phyloP scores from a whole-genome alignment of 805 yeast species.

The Candida saitoana region DNA sequence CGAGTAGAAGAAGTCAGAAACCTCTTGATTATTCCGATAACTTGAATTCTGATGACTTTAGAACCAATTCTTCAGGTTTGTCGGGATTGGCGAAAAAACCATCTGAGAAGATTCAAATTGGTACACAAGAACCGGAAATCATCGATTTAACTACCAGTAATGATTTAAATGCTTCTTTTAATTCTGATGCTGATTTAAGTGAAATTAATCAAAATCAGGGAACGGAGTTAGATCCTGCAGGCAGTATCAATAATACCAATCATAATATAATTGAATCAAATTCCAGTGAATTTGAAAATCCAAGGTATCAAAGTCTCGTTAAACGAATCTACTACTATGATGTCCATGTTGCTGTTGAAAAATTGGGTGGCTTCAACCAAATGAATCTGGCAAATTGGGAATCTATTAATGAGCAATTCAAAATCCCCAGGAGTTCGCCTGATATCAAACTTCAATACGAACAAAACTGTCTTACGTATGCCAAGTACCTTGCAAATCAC shows the following conservation, averaged over 20 bases:
- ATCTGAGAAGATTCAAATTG: neutral
- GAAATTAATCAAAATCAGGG: too few species aligned
- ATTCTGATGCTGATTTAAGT: too few species aligned
- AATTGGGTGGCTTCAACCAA: conserved; percentile 16
- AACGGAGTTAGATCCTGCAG: neutral
- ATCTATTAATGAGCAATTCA: conserved; percentile 21
- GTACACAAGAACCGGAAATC: neutral
- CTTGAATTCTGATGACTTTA: too few species aligned
- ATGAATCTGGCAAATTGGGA: conserved; percentile 19
- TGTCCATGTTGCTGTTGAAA: conserved; percentile 31
- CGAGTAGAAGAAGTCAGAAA: neutral
- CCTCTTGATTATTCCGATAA: neutral
- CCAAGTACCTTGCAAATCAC: conserved; percentile 25
- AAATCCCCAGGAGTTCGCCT: conserved; percentile 13
- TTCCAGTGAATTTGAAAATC: too few species aligned
- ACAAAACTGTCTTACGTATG: conserved; percentile 25
- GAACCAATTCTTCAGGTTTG: neutral
- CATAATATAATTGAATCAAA: too few species aligned
- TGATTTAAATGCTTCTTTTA: too few species aligned
- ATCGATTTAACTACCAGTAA: neutral
- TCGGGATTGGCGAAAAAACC: neutral
- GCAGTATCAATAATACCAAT: too few species aligned
- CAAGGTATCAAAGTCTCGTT: neutral
- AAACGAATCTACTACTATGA: conserved; percentile 33
- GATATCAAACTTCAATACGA: conserved; percentile 22